Evolutionary conservation across 192 early-diverging fungal genomes (phyloP).

Genomic region (Umbelopsis sp.): DNA sequence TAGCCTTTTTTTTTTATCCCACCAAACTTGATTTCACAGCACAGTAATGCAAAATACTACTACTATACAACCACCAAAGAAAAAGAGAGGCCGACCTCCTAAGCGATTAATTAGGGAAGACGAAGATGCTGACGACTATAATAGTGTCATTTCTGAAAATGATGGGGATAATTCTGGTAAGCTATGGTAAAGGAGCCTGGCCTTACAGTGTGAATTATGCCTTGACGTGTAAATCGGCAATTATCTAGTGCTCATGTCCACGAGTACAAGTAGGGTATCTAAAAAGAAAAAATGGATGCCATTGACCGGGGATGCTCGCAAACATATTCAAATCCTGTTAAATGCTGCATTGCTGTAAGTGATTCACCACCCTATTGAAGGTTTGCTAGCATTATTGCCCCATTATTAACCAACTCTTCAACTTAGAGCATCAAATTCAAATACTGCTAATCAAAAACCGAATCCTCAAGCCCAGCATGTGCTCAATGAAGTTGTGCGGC

Average conservation of each 20-base stretch:
- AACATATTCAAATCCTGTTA: slow-evolving; percentile 8
- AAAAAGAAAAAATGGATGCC: slow-evolving; percentile 12
- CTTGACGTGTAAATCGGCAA: neutral
- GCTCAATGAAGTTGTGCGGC: neutral
- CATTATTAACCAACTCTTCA: no score
- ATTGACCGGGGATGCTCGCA: slow-evolving; percentile 1
- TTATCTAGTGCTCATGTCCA: neutral
- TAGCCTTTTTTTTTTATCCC: neutral
- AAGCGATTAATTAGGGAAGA: slow-evolving; percentile 5
- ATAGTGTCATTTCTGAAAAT: neutral
- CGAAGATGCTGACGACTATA: neutral
- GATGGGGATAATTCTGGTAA: slow-evolving; percentile 7
- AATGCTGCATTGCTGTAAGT: slow-evolving; percentile 1
- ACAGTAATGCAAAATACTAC: neutral
- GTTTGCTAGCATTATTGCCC: neutral
- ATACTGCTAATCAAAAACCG: neutral
- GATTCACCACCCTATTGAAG: neutral
- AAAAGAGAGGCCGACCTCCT: neutral
- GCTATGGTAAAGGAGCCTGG: no score
- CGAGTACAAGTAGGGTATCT: neutral
- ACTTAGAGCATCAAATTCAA: neutral
- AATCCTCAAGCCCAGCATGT: neutral
- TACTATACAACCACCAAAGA: neutral
- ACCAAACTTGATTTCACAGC: neutral
- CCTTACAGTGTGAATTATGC: neutral